phyloP scores from a whole-genome alignment of 2,329 filamentous ascomycete genomes.

The Penicillium sp. region DNA sequence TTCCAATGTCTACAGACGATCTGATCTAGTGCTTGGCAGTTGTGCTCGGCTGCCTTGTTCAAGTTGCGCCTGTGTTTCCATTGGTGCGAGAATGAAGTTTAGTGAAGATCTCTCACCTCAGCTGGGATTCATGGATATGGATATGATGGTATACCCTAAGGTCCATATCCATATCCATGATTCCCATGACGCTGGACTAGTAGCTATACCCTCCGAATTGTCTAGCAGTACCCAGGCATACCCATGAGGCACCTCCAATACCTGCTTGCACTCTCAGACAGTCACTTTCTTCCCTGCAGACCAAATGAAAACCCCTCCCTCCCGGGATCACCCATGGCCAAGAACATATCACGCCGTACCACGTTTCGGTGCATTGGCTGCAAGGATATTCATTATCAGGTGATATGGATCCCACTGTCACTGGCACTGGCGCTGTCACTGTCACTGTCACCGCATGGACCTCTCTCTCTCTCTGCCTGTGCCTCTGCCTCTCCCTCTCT shows the following conservation, averaged over 20 bases:
- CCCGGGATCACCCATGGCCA: slow-evolving; percentile 21
- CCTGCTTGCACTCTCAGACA: neutral
- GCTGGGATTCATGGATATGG: neutral
- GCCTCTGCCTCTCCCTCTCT: neutral
- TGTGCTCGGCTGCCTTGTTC: slow-evolving; percentile 7
- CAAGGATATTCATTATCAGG: slow-evolving; percentile 21
- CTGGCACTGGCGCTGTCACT: neutral
- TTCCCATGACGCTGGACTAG: neutral
- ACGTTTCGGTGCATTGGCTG: slow-evolving; percentile 28
- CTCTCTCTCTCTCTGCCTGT: too few relatives aligned
- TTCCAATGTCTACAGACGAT: slow-evolving; percentile 11
- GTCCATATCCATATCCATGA: neutral
- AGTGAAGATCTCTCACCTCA: neutral
- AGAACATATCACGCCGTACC: slow-evolving; percentile 29
- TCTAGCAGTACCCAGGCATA: neutral
- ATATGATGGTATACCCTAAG: neutral
- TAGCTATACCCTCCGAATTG: neutral
- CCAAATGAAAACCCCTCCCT: slow-evolving; percentile 12
- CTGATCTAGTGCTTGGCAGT: slow-evolving; percentile 8
- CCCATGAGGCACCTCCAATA: neutral
- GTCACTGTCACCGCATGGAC: slow-evolving; percentile 10
- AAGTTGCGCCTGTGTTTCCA: slow-evolving; percentile 11
- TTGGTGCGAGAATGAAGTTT: neutral
- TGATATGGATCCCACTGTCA: slow-evolving; percentile 9
- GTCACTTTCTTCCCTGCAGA: slow-evolving; percentile 13